Conservation (phyloP, 441 rosid genomes). For the Euphorbia celastroides region DNA sequence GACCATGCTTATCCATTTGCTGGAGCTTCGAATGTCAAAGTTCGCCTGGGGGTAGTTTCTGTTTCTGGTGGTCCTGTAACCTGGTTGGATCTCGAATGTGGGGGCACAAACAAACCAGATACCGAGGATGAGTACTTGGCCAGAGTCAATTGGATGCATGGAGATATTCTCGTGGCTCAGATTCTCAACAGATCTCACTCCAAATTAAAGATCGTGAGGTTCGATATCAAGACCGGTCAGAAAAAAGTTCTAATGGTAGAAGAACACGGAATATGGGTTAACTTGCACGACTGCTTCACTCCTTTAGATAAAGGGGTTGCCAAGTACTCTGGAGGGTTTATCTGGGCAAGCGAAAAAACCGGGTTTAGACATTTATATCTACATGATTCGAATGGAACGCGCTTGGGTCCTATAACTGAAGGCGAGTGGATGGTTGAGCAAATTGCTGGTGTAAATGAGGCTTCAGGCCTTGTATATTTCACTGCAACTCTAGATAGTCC, state of each 20-base stretch:
- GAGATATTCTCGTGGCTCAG: constrained; percentile 63
- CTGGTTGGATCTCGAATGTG: constrained; percentile 87
- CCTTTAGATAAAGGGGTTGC: constrained; percentile 59
- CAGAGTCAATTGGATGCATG: constrained; percentile 86
- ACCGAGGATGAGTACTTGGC: constrained; percentile 75
- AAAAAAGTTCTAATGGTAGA: constrained; percentile 56
- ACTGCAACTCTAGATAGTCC: constrained; percentile 89
- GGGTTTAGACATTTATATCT: constrained; percentile 90
- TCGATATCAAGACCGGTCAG: constrained; percentile 68
- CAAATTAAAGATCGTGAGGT: constrained; percentile 56
- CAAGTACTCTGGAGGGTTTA: constrained; percentile 65
- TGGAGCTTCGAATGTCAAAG: constrained; percentile 81
- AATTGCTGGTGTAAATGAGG: constrained; percentile 81
- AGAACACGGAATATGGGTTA: constrained; percentile 71
- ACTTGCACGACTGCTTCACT: constrained; percentile 85
- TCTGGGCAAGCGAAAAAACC: constrained; percentile 90
- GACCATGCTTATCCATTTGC: constrained; percentile 96
- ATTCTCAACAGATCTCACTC: constrained; percentile 75
- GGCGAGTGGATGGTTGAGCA: constrained; percentile 98
- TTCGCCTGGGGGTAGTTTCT: constrained; percentile 85
- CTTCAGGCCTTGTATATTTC: constrained; percentile 58
- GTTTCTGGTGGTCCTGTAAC: constrained; percentile 56
- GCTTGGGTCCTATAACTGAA: constrained; percentile 73
- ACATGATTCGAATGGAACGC: constrained; percentile 59
- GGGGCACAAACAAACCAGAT: constrained; percentile 43